Evolutionary conservation across 1,284 basidiomycete species (phyloP).

Genomic region (Ceratobasidium sp.): DNA sequence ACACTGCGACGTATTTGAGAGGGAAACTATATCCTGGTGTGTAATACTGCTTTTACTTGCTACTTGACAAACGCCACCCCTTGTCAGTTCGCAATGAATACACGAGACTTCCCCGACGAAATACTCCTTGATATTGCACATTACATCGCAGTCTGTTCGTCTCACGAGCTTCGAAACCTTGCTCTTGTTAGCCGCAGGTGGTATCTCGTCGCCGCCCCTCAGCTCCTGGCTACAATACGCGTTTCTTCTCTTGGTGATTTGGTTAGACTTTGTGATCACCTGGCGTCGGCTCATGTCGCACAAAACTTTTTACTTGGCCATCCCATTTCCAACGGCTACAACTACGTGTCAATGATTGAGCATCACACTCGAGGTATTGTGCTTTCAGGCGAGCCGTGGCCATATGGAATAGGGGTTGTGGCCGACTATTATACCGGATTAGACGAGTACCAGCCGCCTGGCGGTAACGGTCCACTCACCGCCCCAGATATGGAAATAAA

Average conservation of each 20-base stretch:
- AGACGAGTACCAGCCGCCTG: conserved; percentile 16
- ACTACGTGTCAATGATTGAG: conserved; percentile 20
- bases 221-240: background rate
- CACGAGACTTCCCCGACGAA: conserved; percentile 16
- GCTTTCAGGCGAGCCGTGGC: background rate
- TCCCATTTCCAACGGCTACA: background rate
- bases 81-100: background rate
- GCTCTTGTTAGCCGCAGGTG: conserved; percentile 14
- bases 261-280: conserved; percentile 18
- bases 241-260: conserved; percentile 13
- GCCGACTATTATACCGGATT: conserved; percentile 3
- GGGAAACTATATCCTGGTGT: no score
- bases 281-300: conserved; percentile 2
- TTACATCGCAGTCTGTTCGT: background rate
- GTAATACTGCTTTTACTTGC: no score
- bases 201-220: conserved; percentile 7
- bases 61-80: no score
- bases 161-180: conserved; percentile 1
- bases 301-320: conserved; percentile 10
- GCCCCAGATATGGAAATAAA: conserved; percentile 10
- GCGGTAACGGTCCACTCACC: background rate
- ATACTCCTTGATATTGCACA: conserved; percentile 13
- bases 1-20: no score
- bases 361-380: conserved; percentile 8
- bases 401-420: background rate